A percentile compares a stretch with the other conserved stretches of the same genome.
Conservation (phyloP, 805 yeast genomes). For the Pichia californica region DNA sequence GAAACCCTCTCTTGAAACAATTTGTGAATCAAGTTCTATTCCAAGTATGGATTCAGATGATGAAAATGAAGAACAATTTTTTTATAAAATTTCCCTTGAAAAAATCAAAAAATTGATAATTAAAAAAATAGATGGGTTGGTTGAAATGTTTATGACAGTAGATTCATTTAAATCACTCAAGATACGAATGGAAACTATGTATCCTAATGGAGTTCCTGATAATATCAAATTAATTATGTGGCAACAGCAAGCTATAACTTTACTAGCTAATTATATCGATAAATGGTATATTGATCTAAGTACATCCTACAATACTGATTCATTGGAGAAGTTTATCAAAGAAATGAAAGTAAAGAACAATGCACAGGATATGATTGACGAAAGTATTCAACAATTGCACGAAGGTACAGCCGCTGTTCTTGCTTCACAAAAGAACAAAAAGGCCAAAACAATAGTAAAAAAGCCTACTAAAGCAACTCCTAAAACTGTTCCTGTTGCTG, state of each 20-base stretch:
- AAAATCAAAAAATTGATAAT: constrained; percentile 36
- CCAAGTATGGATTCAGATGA: constrained; percentile 27
- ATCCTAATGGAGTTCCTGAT: neutral
- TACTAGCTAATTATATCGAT: constrained; percentile 40
- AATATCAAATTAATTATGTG: constrained; percentile 13
- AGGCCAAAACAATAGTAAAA: constrained; percentile 17
- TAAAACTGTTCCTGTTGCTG: constrained; percentile 29
- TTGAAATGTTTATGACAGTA: constrained; percentile 18
- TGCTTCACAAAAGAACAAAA: constrained; percentile 12
- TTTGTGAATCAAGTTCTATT: constrained; percentile 31
- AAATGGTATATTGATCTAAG: constrained; percentile 21
- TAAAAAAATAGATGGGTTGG: neutral
- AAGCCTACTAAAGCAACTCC: neutral
- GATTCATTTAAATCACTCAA: constrained; percentile 10
- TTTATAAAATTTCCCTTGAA: constrained; percentile 37
- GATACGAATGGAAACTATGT: neutral
- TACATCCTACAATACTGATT: constrained; percentile 16
- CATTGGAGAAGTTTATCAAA: constrained; percentile 14
- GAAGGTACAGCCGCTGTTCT: constrained; percentile 17
- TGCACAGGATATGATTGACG: constrained; percentile 23
- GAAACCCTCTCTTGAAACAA: constrained; percentile 9
- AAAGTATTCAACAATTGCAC: constrained; percentile 29
- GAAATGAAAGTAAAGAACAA: constrained; percentile 17
- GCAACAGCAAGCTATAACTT: constrained; percentile 38
- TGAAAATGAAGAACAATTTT: constrained; percentile 34